Base-by-base conservation (phyloP, 2,329 filamentous ascomycete genomes). In the Truncatella angustata region DNA sequence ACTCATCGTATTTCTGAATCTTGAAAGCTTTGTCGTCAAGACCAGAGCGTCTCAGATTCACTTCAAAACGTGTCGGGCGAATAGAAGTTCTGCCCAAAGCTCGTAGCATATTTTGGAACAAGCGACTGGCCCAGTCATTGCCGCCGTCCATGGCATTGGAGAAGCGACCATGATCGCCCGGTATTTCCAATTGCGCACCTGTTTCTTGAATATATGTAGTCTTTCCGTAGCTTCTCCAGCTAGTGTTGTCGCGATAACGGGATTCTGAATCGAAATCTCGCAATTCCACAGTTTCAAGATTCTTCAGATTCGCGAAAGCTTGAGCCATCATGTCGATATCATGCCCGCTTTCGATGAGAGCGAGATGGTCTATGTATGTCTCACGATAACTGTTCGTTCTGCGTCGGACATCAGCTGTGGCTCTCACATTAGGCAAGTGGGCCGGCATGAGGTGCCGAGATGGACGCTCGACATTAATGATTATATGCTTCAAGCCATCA, bases 201-300 rank as follows among this genome's bases (percentile, higher is more conserved):
- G 72, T 75, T 46, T 74, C 64, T 14, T 53, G 49, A 10, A 56
- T 32, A 9, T 73, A 67, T 0, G 74, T 77, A 0, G 61, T 62
- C 16, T 70, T 65, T 2, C 82, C 81, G 57, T 84, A 86, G 62
- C 81, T 82, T 6, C 64, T 68, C 84, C 84, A 87, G 1, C 58
- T 51, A 0, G 57, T 60, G 11, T 53, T 16, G 44, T 87, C 84
- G 3, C 84, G 77, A 11, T 60, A 61, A 4, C 83, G 78, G 9
- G 64, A 73, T 0, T 4, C 20, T 0, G 78, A 78, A 60, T 78
- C 70, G 65, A 80, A 86, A 60, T 87, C 81, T 16, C 85, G 77
- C 21, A 88, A 68, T 21, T 81, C 79, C 12, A 88, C 64, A 0
- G 75, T 79, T 26, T 78, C 67, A 4, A 87, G 74, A 50, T 81